phyloP scores from a whole-genome alignment of 1,284 basidiomycete genomes.

The Filobasidium uniguttulatum region DNA sequence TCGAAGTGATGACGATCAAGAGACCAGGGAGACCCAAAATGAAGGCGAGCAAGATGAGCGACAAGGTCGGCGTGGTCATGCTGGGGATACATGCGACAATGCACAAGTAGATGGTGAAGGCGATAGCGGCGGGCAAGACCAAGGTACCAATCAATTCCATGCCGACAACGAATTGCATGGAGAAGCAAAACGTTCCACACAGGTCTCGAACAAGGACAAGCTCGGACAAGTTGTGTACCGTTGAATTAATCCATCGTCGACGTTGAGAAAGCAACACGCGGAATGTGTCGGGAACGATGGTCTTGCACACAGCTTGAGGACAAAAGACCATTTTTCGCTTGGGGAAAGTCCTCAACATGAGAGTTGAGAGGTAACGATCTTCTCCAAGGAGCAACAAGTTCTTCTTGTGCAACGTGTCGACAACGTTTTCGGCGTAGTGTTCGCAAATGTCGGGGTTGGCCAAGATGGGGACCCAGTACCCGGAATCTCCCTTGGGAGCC shows the following conservation, averaged over 20 bases:
- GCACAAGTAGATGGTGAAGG: constrained; percentile 86
- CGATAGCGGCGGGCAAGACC: constrained; percentile 92
- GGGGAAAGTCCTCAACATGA: constrained; percentile 96
- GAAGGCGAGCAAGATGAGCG: constrained; percentile 82
- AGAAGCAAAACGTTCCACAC: constrained; percentile 91
- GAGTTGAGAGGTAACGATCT: constrained; percentile 93
- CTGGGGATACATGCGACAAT: constrained; percentile 65
- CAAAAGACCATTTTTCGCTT: constrained; percentile 98
- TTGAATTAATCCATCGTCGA: constrained; percentile 99
- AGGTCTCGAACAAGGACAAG: constrained; percentile 86
- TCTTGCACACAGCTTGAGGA: constrained; percentile 96
- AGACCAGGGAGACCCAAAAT: constrained; percentile 92
- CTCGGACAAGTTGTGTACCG: constrained; percentile 92
- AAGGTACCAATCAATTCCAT: constrained; percentile 96
- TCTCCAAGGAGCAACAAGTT: constrained; percentile 93
- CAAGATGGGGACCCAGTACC: constrained; percentile 96
- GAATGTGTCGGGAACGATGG: constrained; percentile 93
- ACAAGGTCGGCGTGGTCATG: constrained; percentile 67
- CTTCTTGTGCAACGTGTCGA: constrained; percentile 98
- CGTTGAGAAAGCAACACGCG: constrained; percentile 84
- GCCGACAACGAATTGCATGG: constrained; percentile 93
- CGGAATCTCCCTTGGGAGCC: constrained; percentile 75
- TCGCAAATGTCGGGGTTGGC: constrained; percentile 95
- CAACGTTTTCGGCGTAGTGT: constrained; percentile 95
- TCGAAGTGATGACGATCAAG: constrained; percentile 83